These are phyloP conservation scores for Tulasnella sp. DNA, from an alignment of 768 basidiomycete species.

Conservation along the genomic window DNA sequence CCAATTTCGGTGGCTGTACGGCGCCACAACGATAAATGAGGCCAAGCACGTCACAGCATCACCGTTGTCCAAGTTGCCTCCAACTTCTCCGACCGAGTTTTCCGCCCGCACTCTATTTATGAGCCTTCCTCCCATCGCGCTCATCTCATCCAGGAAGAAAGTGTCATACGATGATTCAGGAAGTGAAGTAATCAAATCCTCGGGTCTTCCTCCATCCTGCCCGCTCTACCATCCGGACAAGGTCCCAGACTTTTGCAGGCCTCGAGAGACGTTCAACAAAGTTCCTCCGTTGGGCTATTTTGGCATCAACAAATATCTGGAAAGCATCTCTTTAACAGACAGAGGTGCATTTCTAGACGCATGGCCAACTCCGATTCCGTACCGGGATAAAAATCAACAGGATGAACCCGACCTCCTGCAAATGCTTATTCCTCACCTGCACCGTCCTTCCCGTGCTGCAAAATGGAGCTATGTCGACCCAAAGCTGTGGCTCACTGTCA, in stretches of 20 bases:
- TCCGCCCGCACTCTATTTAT: conserved; percentile 22
- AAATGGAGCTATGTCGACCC: conserved; percentile 35
- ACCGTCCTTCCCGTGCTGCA: background rate
- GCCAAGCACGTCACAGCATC: too few relatives aligned
- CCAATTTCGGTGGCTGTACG: too few relatives aligned
- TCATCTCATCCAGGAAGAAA: conserved; percentile 67
- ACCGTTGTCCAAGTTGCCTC: too few relatives aligned
- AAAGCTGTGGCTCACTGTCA: conserved; percentile 47
- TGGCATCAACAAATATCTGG: background rate
- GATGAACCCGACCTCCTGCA: conserved; percentile 4
- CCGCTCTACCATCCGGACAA: background rate
- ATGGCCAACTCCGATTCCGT: background rate
- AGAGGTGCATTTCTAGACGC: background rate
- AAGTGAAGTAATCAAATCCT: conserved; percentile 61
- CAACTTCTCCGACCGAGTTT: background rate
- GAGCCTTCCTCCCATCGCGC: conserved; percentile 77
- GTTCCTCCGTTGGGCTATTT: background rate
- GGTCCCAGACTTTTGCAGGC: background rate
- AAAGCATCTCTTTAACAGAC: background rate
- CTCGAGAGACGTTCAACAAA: background rate
- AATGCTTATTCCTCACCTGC: conserved; percentile 10
- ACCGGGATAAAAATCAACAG: background rate
- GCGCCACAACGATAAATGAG: too few relatives aligned
- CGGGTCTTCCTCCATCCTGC: background rate
- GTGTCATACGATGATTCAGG: conserved; percentile 79